phyloP scores from a whole-genome alignment of 2,329 filamentous ascomycete species.

The Fusarium torulosum region DNA sequence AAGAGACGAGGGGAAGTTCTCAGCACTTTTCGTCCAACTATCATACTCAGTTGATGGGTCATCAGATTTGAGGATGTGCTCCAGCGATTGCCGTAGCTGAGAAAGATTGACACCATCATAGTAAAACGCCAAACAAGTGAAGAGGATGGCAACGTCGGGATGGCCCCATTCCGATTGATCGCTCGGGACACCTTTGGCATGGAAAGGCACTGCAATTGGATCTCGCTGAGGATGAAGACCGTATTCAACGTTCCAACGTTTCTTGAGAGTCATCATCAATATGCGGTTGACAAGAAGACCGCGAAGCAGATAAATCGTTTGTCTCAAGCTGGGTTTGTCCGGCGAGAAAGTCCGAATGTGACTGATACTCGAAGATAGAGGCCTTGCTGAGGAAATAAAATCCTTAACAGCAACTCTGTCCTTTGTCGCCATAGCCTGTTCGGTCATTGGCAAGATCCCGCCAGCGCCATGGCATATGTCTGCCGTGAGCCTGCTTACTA shows the following conservation, averaged over 20 bases:
- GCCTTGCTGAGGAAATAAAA: conserved; percentile 37
- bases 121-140: conserved; percentile 78
- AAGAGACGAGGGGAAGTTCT: conserved; percentile 62
- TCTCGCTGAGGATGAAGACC: conserved; percentile 67
- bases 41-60: conserved; percentile 70
- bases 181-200: conserved; percentile 65
- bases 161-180: conserved; percentile 76
- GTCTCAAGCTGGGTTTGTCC: conserved; percentile 40
- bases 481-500: conserved; percentile 48
- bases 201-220: conserved; percentile 69
- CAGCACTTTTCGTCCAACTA: conserved; percentile 59
- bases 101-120: conserved; percentile 66
- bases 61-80: conserved; percentile 65
- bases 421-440: conserved; percentile 29
- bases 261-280: conserved; percentile 69
- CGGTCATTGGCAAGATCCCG: conserved; percentile 41
- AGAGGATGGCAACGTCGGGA: conserved; percentile 73
- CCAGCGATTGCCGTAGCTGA: conserved; percentile 65
- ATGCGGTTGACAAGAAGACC: conserved; percentile 73
- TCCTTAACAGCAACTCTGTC: conserved; percentile 48
- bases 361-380: conserved; percentile 14
- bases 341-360: conserved; percentile 36
- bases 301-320: conserved; percentile 67
- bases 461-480: conserved; percentile 42
- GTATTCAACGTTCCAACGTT: conserved; percentile 76